These are phyloP conservation scores for Krasilnikovozyma curviuscula DNA, from an alignment of 768 basidiomycete species.

Conservation along the genomic window DNA sequence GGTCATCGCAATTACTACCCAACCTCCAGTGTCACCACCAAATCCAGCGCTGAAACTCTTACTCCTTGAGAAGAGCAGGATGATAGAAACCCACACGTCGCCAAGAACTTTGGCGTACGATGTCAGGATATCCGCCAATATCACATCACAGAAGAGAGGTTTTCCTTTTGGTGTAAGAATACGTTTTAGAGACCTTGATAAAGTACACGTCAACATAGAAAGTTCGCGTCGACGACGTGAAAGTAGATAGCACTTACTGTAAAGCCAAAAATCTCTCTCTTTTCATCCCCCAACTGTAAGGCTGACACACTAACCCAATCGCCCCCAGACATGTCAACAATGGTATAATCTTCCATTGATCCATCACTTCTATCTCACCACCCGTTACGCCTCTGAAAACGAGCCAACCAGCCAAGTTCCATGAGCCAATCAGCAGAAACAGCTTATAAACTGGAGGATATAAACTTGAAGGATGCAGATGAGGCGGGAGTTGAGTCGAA, in stretches of 20 bases:
- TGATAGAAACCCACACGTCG: conserved; percentile 72
- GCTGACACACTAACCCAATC: conserved; percentile 45
- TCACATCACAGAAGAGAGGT: conserved; percentile 72
- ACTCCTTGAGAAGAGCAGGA: conserved; percentile 71
- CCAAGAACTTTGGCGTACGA: conserved; percentile 94
- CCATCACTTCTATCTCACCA: background rate
- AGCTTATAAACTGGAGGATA: too few species aligned
- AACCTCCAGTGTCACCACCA: conserved; percentile 41
- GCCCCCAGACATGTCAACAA: conserved; percentile 33
- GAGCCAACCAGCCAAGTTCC: background rate
- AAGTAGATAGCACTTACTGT: conserved; percentile 36
- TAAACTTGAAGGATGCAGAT: conserved; percentile 1
- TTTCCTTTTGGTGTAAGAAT: conserved; percentile 46
- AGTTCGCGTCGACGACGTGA: background rate
- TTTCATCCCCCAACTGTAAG: conserved; percentile 47
- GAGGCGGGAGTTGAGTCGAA: conserved; percentile 21
- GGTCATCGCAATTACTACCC: conserved; percentile 67
- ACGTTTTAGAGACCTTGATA: conserved; percentile 45
- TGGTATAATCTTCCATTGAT: background rate
- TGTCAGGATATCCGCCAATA: conserved; percentile 87
- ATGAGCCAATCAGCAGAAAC: background rate
- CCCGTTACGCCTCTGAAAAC: background rate
- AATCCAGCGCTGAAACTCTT: conserved; percentile 53
- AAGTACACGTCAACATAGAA: background rate
- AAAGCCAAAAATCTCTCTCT: conserved; percentile 58